Evolutionary conservation across 1,284 basidiomycete species (phyloP).

Genomic region (Cutaneotrichosporon sp.): DNA sequence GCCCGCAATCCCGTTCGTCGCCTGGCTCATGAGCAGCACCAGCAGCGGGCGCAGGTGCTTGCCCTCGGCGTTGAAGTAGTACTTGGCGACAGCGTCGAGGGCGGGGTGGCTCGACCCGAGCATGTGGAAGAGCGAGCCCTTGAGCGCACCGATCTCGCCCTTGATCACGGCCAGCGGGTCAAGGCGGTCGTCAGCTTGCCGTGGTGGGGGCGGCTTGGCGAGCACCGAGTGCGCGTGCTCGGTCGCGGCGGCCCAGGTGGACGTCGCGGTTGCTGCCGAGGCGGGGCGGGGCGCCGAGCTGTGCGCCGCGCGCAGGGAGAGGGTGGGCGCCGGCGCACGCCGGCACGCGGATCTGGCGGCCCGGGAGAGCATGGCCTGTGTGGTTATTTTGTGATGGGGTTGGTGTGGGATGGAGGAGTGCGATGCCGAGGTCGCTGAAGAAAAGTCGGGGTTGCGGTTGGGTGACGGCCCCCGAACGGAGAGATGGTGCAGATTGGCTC

Average conservation of each 20-base stretch:
- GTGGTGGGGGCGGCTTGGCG: slow-evolving; percentile 28
- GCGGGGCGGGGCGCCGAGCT: slow-evolving; percentile 18
- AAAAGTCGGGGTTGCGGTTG: slow-evolving; percentile 4
- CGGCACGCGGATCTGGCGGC: slow-evolving; percentile 10
- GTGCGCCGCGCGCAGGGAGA: slow-evolving; percentile 14
- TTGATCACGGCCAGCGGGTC: slow-evolving; percentile 58
- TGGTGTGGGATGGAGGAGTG: background rate
- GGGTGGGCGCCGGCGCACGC: background rate
- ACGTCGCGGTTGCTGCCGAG: slow-evolving; percentile 12
- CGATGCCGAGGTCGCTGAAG: background rate
- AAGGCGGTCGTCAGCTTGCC: slow-evolving; percentile 16
- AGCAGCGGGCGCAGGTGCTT: slow-evolving; percentile 91
- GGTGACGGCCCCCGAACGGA: background rate
- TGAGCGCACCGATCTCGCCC: slow-evolving; percentile 72
- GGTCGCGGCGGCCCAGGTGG: slow-evolving; percentile 49
- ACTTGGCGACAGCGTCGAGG: slow-evolving; percentile 84
- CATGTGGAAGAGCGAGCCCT: slow-evolving; percentile 72
- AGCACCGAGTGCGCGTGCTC: slow-evolving; percentile 47
- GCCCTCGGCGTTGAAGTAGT: slow-evolving; percentile 80
- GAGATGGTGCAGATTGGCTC: background rate
- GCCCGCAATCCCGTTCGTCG: slow-evolving; percentile 76
- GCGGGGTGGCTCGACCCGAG: slow-evolving; percentile 87
- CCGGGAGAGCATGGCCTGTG: slow-evolving; percentile 9
- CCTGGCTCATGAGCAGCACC: slow-evolving; percentile 85
- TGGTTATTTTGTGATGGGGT: background rate